phyloP scores from a whole-genome alignment of 768 basidiomycete genomes.

The Boletales sp. region DNA sequence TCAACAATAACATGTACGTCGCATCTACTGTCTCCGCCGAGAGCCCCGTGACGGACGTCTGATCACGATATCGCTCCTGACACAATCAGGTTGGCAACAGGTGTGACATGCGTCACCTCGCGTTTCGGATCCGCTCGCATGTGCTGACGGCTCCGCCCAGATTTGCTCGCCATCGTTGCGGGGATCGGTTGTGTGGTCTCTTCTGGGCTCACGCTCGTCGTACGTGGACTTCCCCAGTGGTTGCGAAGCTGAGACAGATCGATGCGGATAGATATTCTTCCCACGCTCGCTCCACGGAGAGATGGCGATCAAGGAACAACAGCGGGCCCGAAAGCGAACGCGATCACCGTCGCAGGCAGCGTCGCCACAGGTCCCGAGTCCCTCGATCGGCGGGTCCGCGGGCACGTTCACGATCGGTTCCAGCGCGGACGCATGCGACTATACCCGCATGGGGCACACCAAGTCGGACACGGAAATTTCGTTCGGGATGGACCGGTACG shows the following conservation, averaged over 20 bases:
- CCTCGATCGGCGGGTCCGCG: too few relatives aligned
- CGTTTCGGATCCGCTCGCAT: too few relatives aligned
- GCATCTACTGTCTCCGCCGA: not conserved
- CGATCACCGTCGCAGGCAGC: too few relatives aligned
- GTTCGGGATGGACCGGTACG: not conserved
- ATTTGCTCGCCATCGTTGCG: conserved; percentile 55
- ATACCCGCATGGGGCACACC: too few relatives aligned
- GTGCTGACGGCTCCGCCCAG: conserved; percentile 27
- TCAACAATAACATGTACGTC: conserved; percentile 59
- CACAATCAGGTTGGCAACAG: conserved; percentile 23
- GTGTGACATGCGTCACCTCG: conserved; percentile 5
- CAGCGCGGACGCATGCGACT: too few relatives aligned
- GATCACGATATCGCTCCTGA: not conserved
- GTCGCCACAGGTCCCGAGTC: too few relatives aligned
- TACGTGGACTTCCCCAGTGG: conserved; percentile 29
- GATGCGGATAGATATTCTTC: conserved; percentile 67
- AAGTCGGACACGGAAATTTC: conserved; percentile 2
- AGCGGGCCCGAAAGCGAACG: too few relatives aligned
- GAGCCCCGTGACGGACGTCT: not conserved
- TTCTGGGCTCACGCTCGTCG: conserved; percentile 71
- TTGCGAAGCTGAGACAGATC: not conserved
- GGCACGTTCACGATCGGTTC: too few relatives aligned
- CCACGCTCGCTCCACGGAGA: conserved; percentile 72
- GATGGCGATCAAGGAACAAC: conserved; percentile 49
- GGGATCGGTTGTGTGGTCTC: conserved; percentile 63